These are phyloP conservation scores for Mucor indicus DNA, from an alignment of 371 early-diverging fungal species.

Conservation along the genomic window DNA sequence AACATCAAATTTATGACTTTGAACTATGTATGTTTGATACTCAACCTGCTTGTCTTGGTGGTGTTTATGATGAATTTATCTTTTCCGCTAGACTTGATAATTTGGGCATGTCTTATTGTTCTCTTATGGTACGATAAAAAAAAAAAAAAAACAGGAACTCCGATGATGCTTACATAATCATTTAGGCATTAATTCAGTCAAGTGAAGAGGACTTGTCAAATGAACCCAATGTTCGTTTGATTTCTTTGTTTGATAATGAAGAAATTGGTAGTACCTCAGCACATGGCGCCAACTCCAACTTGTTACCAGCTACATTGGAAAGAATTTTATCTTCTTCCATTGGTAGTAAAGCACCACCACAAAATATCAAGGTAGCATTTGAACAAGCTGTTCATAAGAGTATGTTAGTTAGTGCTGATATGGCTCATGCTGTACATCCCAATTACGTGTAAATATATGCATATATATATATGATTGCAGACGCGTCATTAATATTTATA, in stretches of 20 bases:
- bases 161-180: too few species aligned
- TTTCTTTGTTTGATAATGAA: slow-evolving; percentile 94
- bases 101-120: slow-evolving; percentile 86
- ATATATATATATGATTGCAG: too few species aligned
- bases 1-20: slow-evolving; percentile 82
- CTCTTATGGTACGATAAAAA: slow-evolving; percentile 17
- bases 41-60: slow-evolving; percentile 81
- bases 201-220: slow-evolving; percentile 27
- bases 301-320: slow-evolving; percentile 70
- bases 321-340: slow-evolving; percentile 45
- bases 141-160: too few species aligned
- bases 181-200: slow-evolving; percentile 58
- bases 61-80: slow-evolving; percentile 86
- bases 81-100: slow-evolving; percentile 92
- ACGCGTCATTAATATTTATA: too few species aligned
- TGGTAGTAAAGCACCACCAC: slow-evolving; percentile 12
- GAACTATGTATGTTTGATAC: slow-evolving; percentile 88
- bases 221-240: slow-evolving; percentile 77
- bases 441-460: slow-evolving; percentile 74
- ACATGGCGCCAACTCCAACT: slow-evolving; percentile 88
- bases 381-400: slow-evolving; percentile 84
- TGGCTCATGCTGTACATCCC: slow-evolving; percentile 94
- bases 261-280: slow-evolving; percentile 92
- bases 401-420: slow-evolving; percentile 88
- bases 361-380: slow-evolving; percentile 45